phyloP scores from a whole-genome alignment of 1,284 basidiomycete species.

The Anthracocystis panici-leucophaei region DNA sequence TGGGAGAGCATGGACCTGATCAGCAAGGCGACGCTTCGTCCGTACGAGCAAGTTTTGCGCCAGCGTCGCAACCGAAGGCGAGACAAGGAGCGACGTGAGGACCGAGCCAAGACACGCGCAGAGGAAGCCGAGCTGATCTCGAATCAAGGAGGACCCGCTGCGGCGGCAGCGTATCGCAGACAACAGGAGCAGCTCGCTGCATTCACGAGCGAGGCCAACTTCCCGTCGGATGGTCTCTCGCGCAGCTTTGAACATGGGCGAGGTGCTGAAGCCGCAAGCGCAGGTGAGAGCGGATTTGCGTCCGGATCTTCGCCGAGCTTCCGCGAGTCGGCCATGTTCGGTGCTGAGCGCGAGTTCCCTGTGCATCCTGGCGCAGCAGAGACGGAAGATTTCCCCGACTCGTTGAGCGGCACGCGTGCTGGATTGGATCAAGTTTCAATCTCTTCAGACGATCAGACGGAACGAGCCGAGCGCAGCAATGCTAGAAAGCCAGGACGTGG shows the following conservation, averaged over 20 bases:
- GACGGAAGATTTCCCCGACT: constrained; percentile 60
- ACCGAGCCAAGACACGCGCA: constrained; percentile 59
- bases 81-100: constrained; percentile 62
- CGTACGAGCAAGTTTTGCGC: constrained; percentile 61
- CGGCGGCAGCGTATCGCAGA: constrained; percentile 45
- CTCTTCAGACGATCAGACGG: constrained; percentile 40
- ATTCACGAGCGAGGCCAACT: constrained; percentile 42
- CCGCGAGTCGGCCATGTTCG: constrained; percentile 63
- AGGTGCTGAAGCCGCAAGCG: constrained; percentile 11
- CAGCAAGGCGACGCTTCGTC: constrained; percentile 49
- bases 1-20: constrained; percentile 62
- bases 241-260: constrained; percentile 41
- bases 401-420: constrained; percentile 29
- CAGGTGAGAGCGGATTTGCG: constrained; percentile 13
- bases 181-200: constrained; percentile 46
- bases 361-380: constrained; percentile 57
- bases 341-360: constrained; percentile 65
- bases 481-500: constrained; percentile 2
- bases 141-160: constrained; percentile 36
- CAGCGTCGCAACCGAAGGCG: constrained; percentile 54
- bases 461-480: constrained; percentile 5
- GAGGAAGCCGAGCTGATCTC: constrained; percentile 56
- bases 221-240: constrained; percentile 50
- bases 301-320: constrained; percentile 54
- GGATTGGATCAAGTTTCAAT: constrained; percentile 39